Conservation (phyloP, 495 filamentous ascomycete genomes). For the Achaetomiella virescens region DNA sequence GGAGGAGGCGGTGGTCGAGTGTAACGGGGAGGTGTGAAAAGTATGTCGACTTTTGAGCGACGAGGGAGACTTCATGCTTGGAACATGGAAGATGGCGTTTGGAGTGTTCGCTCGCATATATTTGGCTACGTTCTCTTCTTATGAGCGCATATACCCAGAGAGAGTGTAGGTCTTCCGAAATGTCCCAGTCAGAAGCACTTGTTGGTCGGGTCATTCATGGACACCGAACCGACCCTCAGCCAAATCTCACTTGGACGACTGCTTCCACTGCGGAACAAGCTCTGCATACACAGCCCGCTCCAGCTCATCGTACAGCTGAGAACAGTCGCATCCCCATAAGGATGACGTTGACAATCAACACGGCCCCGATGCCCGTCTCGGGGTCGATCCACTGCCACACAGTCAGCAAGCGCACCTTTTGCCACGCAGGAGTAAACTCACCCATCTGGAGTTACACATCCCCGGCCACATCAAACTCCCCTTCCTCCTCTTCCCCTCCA, state of each 20-base stretch:
- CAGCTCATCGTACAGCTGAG: constrained; percentile 25
- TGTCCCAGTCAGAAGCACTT: no score
- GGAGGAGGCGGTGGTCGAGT: constrained; percentile 9
- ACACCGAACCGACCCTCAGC: no score
- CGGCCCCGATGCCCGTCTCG: constrained; percentile 26
- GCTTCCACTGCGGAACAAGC: constrained; percentile 13
- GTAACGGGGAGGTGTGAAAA: constrained; percentile 8
- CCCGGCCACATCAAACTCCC: constrained; percentile 35
- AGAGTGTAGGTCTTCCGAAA: no score
- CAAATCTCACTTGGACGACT: not conserved
- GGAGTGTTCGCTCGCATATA: no score
- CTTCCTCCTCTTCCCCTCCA: constrained; percentile 26
- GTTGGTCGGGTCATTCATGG: no score
- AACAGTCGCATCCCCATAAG: constrained; percentile 20
- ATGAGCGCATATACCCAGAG: no score
- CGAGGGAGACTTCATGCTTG: not conserved
- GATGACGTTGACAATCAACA: constrained; percentile 25
- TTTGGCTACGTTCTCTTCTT: no score
- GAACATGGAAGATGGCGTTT: not conserved
- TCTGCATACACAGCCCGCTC: constrained; percentile 29
- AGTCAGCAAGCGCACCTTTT: not conserved
- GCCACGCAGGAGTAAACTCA: constrained; percentile 10
- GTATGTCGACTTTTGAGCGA: constrained; percentile 15
- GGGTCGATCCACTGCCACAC: constrained; percentile 33
- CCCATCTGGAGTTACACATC: constrained; percentile 28